Percentiles rank a stretch among this genome's conserved stretches.
Conservation (phyloP, 2,329 filamentous ascomycete genomes). For the Tolypocladium cylindrosporum region DNA sequence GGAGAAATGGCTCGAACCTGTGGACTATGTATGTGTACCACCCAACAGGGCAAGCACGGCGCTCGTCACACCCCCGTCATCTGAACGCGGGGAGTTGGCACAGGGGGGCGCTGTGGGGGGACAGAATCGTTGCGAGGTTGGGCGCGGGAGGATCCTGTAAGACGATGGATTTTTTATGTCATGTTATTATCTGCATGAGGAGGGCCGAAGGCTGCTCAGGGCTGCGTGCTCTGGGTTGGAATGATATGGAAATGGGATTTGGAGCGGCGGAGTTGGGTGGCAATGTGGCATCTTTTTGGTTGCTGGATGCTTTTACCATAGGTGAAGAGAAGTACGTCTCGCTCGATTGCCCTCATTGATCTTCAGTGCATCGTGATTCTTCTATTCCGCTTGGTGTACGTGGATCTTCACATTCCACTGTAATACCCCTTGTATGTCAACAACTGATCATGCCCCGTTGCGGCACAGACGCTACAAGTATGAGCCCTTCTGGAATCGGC, state of each 20-base stretch:
- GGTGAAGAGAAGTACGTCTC: neutral
- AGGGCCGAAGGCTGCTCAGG: slow-evolving; percentile 5
- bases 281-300: slow-evolving; percentile 14
- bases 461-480: slow-evolving; percentile 32
- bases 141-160: neutral
- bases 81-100: neutral
- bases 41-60: neutral
- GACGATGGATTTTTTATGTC: neutral
- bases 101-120: neutral
- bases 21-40: neutral
- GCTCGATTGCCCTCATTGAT: neutral
- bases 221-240: slow-evolving; percentile 15
- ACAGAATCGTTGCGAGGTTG: neutral
- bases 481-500: slow-evolving; percentile 70
- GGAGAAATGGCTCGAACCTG: neutral
- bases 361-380: neutral
- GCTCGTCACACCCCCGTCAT: neutral
- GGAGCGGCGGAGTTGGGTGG: slow-evolving; percentile 25
- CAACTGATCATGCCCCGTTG: neutral
- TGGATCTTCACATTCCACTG: neutral
- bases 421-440: neutral
- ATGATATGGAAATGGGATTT: slow-evolving; percentile 14
- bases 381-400: neutral
- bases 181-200: slow-evolving; percentile 1
- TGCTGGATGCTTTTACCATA: slow-evolving; percentile 4